Percentiles rank a stretch among this genome's conserved stretches.
These are phyloP conservation scores for Yamadazyma dushanensis DNA, from an alignment of 1,139 yeast species.

Conservation along the genomic window DNA sequence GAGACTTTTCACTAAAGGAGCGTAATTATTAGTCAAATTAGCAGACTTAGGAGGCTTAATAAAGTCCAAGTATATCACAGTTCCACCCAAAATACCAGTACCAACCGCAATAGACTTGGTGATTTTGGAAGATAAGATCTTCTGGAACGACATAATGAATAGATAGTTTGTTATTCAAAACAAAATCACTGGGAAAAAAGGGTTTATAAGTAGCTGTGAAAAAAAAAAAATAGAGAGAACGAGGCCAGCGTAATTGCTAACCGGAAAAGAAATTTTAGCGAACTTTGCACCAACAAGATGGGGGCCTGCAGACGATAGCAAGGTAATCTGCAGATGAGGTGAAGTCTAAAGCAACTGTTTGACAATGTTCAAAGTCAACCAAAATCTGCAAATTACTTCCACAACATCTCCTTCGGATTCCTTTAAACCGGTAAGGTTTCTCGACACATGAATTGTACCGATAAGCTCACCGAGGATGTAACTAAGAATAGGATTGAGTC, in stretches of 20 bases:
- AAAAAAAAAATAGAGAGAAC: neutral
- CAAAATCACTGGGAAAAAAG: constrained; percentile 2
- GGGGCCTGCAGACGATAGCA: neutral
- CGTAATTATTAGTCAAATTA: constrained; percentile 30
- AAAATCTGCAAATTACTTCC: no score
- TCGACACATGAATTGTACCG: constrained; percentile 6
- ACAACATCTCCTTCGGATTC: constrained; percentile 3
- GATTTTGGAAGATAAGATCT: constrained; percentile 21
- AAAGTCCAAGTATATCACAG: constrained; percentile 45
- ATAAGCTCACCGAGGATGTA: constrained; percentile 5
- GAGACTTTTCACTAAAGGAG: constrained; percentile 36
- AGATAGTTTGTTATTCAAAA: neutral
- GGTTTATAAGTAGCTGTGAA: neutral
- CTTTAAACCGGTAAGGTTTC: constrained; percentile 2
- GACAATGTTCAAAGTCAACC: no score
- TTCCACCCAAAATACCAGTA: constrained; percentile 36
- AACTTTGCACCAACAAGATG: neutral
- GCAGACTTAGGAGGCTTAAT: constrained; percentile 36
- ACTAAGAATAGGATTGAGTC: neutral
- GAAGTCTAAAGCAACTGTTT: no score
- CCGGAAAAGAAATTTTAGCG: constrained; percentile 1
- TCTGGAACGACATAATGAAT: constrained; percentile 5
- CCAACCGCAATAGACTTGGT: constrained; percentile 37
- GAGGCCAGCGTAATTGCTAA: neutral
- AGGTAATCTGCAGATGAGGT: no score